Evolutionary conservation across 768 basidiomycete genomes (phyloP).

Genomic region (Epithele typhae): DNA sequence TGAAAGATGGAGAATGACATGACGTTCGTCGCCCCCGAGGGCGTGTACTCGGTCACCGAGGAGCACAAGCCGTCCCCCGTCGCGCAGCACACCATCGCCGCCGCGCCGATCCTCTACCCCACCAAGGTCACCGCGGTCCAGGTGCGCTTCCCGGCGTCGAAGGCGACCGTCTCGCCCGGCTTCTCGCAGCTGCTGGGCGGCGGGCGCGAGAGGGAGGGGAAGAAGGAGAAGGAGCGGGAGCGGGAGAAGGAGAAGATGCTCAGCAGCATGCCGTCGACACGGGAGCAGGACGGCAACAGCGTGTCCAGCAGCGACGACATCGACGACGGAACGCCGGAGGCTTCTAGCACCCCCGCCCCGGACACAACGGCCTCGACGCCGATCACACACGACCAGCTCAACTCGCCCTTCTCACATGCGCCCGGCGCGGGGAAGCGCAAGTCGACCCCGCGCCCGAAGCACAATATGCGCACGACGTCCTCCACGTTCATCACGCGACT

Average conservation of each 20-base stretch:
- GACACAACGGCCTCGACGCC: constrained; percentile 30
- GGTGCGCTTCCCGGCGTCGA: constrained; percentile 58
- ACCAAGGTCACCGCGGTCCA: constrained; percentile 59
- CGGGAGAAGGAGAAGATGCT: too few species aligned
- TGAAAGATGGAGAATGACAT: constrained; percentile 72
- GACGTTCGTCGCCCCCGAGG: constrained; percentile 86
- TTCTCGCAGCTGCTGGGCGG: constrained; percentile 66
- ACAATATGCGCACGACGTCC: constrained; percentile 85
- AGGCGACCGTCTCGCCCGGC: constrained; percentile 51
- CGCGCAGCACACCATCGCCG: constrained; percentile 33
- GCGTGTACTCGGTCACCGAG: constrained; percentile 84
- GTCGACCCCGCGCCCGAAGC: constrained; percentile 67
- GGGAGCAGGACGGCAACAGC: constrained; percentile 72
- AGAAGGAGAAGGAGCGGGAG: constrained; percentile 28
- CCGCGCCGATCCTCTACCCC: constrained; percentile 40
- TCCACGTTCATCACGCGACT: constrained; percentile 90
- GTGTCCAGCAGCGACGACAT: constrained; percentile 80
- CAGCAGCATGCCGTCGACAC: too few species aligned
- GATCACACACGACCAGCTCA: constrained; percentile 40
- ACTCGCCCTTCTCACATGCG: constrained; percentile 58
- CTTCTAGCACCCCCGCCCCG: constrained; percentile 23
- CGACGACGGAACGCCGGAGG: constrained; percentile 48
- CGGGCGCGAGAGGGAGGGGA: constrained; percentile 50
- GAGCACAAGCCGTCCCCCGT: constrained; percentile 67
- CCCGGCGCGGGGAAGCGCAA: constrained; percentile 59